Evolutionary conservation across 2,329 filamentous ascomycete species (phyloP), one percentile per base, ranked within the genome.

Genomic region (Zelopaecilomyces penicillatus): DNA sequence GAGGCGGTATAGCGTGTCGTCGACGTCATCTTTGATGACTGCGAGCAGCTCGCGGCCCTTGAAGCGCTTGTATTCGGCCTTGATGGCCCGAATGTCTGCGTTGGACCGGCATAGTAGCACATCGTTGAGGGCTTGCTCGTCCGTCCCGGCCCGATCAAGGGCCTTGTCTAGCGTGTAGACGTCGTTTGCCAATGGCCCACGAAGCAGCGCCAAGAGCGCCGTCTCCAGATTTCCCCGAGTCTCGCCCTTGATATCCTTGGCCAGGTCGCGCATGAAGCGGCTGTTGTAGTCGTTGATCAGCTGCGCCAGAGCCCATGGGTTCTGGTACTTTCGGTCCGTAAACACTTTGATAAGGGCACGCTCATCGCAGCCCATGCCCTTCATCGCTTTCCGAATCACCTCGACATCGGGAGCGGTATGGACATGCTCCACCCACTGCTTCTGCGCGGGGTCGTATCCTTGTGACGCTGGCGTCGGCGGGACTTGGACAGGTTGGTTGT

Each of bases 41-140:
- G 49, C 46, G 0, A 61, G 42, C 4, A 66, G 53, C 2, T 65
- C 61, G 2, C 50, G 53, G 39, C 56, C 57, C 2, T 53, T 50
- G 36, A 56, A 39, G 4, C 54, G 54, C 41, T 45, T 55, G 30
- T 63, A 66, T 47, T 63, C 58, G 3, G 52, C 48, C 1, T 30
- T 19, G 6, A 66, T 65, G 9, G 60, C 63, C 4, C 56, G 53
- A 1, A 65, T 54, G 34, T 66, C 63, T 3, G 63, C 61, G 29
- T 66, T 66, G 8, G 61, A 63, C 0, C 63, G 63, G 26, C 59
- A 58, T 1, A 65, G 47, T 0, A 66, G 54, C 3, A 65, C 59
- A 11, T 64, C 62, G 7, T 59, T 62, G 5, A 66, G 48, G 4
- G 61, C 58, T 26, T 59, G 57, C 37, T 65, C 58, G 30, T 66